Percentiles rank a stretch among this genome's conserved stretches.
Evolutionary conservation across 805 yeast genomes (phyloP).

Genomic region (Cyberlindnera petersonii): DNA sequence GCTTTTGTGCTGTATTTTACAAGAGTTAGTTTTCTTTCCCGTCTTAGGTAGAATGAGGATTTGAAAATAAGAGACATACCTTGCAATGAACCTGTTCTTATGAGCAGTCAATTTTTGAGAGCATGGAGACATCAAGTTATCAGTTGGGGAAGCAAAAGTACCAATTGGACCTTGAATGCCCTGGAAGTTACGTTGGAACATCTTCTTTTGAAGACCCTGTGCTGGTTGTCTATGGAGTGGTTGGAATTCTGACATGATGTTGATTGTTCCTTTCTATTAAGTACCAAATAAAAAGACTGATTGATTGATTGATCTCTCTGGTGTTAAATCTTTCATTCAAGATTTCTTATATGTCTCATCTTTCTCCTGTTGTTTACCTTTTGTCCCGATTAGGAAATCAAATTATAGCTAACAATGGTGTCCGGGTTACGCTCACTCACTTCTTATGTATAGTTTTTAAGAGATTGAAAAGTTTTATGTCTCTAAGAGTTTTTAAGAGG

Average conservation of each 20-base stretch:
- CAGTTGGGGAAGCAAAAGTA: slow-evolving; percentile 47
- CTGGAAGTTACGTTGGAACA: slow-evolving; percentile 21
- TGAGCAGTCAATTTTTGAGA: slow-evolving; percentile 51
- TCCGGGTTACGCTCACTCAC: no score
- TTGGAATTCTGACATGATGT: slow-evolving; percentile 27
- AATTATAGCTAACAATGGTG: no score
- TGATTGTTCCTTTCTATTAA: no score
- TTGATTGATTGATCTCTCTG: no score
- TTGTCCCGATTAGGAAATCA: slow-evolving; percentile 15
- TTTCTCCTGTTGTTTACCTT: slow-evolving; percentile 20
- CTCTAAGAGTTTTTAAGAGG: no score
- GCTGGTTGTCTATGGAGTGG: slow-evolving; percentile 26
- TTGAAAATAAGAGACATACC: slow-evolving; percentile 26
- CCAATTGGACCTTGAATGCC: slow-evolving; percentile 5
- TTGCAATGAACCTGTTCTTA: slow-evolving; percentile 37
- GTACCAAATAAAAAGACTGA: background rate
- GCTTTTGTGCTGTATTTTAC: slow-evolving; percentile 7
- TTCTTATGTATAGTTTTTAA: no score
- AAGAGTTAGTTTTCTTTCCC: no score
- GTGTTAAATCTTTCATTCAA: no score
- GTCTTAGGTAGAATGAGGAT: background rate
- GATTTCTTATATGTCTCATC: no score
- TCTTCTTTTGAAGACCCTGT: slow-evolving; percentile 21
- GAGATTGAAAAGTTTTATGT: no score
- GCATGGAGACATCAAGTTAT: slow-evolving; percentile 54